Evolutionary conservation across 768 basidiomycete genomes (phyloP), one percentile per base, ranked within the genome.

Genomic region (Sporobolomyces phaffii): DNA sequence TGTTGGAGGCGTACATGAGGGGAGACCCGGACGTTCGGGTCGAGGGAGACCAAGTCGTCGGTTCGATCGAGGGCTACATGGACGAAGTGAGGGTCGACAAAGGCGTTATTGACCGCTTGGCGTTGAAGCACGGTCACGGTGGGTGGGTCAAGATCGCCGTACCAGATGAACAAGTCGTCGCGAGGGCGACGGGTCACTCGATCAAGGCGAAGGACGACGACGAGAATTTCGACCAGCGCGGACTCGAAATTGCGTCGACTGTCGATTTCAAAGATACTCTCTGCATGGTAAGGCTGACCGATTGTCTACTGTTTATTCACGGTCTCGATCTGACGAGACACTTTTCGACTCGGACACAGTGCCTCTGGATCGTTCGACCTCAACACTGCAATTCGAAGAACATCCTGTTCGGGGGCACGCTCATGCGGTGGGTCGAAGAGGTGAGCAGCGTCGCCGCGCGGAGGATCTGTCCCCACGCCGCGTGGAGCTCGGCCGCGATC

Each of bases 381-480:
- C 70, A 72, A 41, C 53, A 65, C 14, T 61, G 49, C 64, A 70
- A 70, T 58, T 50, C 45, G 26, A 70, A 70, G 58, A 20, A 52
- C 5, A 59, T 72, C 33, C 60, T 72, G 6, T 72, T 72, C 40
- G 70, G 70, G 47, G 70, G 70, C 9, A 47, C 53, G 10, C 60
- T 72, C 20, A 68, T 72, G 60, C 59, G 70, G 9, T 72, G 70
- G 62, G 59, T 64, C n/a, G 70, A 72, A 26, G 70, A 72, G 13
- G 57, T 65, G 9, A 34, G 40, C 41, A 53, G 62, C 31, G 64
- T 72, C 24, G 65, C 70, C 14, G 69, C 65, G 0, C 61, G 69
- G 3, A 47, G 65, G 28, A 44, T 70, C 26, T 50, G 40, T 33
- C 64, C 63, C 5, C 0, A 11, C 22, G 60, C 58, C 17, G 28